Percentiles rank a stretch among this genome's conserved stretches.
Evolutionary conservation across 257 asterid species (phyloP).

Genomic region (Plantago major): DNA sequence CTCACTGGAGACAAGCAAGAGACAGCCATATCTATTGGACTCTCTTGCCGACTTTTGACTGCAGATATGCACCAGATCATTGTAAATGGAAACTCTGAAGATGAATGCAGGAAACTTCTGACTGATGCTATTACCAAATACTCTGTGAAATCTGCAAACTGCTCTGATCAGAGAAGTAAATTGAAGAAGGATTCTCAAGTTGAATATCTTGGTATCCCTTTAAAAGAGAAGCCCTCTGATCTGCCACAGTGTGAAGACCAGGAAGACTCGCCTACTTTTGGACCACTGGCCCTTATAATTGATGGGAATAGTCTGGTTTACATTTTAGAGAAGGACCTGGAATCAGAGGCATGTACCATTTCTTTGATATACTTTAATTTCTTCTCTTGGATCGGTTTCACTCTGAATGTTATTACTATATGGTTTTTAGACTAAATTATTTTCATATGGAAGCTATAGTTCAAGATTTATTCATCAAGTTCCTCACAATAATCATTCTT

Average conservation of each 20-base stretch:
- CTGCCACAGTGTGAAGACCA: conserved; percentile 31
- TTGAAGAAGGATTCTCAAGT: conserved; percentile 40
- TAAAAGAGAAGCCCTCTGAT: conserved; percentile 37
- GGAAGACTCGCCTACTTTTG: conserved; percentile 42
- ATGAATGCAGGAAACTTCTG: conserved; percentile 76
- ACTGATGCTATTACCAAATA: conserved; percentile 75
- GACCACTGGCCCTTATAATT: conserved; percentile 84
- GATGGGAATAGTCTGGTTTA: conserved; percentile 98
- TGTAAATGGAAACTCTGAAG: conserved; percentile 83
- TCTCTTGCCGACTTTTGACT: conserved; percentile 91
- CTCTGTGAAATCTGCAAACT: conserved; percentile 38
- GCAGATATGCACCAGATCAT: conserved; percentile 86
- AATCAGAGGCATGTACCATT: conserved; percentile 57
- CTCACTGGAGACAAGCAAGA: conserved; percentile 99
- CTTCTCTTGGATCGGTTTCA: conserved; percentile 19
- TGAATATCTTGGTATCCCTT: conserved; percentile 49
- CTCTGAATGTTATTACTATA: neutral
- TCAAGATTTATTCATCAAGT: conserved; percentile 13
- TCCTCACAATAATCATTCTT: conserved; percentile 30
- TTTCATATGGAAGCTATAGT: neutral
- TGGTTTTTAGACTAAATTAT: conserved; percentile 1
- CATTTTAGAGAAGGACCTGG: conserved; percentile 90
- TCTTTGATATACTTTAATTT: conserved; percentile 14
- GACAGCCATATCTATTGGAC: conserved; percentile 95
- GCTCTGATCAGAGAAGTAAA: conserved; percentile 29